phyloP scores from a whole-genome alignment of 805 yeast genomes.

The Pichia paraexigua region DNA sequence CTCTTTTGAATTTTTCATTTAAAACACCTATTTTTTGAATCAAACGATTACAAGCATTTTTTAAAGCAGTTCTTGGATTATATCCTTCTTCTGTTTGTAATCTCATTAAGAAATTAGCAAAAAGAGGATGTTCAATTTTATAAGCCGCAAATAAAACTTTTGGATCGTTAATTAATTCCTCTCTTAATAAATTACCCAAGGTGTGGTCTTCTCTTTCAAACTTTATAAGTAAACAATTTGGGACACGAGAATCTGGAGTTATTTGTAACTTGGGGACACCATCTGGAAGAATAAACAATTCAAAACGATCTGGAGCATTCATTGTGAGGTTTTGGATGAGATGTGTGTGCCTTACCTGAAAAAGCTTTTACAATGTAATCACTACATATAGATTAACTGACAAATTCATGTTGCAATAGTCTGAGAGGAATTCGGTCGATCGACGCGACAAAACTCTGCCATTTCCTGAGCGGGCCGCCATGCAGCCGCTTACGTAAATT shows the following conservation, averaged over 20 bases:
- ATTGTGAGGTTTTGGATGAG: conserved; percentile 30
- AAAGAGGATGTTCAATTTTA: conserved; percentile 95
- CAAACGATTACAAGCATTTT: conserved; percentile 78
- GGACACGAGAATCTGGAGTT: conserved; percentile 90
- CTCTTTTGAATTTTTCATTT: conserved; percentile 74
- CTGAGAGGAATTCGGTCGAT: background rate
- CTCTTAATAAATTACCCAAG: conserved; percentile 79
- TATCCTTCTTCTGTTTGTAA: conserved; percentile 95
- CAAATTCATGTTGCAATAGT: background rate
- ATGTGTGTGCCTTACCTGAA: background rate
- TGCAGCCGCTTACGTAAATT: background rate
- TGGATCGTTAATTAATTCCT: conserved; percentile 78
- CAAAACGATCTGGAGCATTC: conserved; percentile 99
- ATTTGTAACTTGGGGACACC: conserved; percentile 90
- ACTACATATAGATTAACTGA: background rate
- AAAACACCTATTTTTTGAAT: conserved; percentile 71
- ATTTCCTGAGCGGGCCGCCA: background rate
- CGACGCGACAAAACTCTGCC: background rate
- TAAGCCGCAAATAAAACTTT: conserved; percentile 95
- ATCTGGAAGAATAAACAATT: conserved; percentile 92
- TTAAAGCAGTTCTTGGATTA: conserved; percentile 83
- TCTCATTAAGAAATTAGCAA: conserved; percentile 90
- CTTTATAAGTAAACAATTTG: conserved; percentile 86
- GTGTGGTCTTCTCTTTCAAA: conserved; percentile 98
- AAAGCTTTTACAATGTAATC: background rate